Percentiles rank a stretch among this genome's conserved stretches.
Conservation (phyloP, 805 yeast species). For the Candida sakaeoensis region DNA sequence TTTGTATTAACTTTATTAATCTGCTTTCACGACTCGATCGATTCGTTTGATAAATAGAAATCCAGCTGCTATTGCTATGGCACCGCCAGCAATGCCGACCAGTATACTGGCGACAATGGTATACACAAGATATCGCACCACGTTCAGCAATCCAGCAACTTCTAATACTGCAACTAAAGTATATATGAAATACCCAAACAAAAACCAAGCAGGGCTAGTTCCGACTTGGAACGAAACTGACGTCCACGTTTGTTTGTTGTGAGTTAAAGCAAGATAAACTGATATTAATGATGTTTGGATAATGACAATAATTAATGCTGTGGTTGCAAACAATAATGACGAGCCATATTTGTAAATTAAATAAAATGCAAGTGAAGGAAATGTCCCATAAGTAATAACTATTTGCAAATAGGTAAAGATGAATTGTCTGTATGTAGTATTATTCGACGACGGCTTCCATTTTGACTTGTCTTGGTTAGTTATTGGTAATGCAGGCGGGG, state of each 20-base stretch:
- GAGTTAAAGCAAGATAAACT: conserved; percentile 56
- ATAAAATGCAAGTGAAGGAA: conserved; percentile 45
- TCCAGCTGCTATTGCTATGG: conserved; percentile 68
- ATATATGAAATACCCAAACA: conserved; percentile 63
- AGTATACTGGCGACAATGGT: conserved; percentile 60
- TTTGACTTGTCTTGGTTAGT: conserved; percentile 4
- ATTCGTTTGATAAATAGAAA: conserved; percentile 60
- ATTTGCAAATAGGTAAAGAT: conserved; percentile 3
- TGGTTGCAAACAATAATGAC: neutral
- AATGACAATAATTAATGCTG: conserved; percentile 51
- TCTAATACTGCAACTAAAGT: conserved; percentile 57
- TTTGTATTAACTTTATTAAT: conserved; percentile 24
- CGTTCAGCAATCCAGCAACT: conserved; percentile 63
- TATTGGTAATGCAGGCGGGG: conserved; percentile 12
- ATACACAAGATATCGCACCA: conserved; percentile 67
- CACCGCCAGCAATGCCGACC: conserved; percentile 70
- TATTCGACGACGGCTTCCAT: neutral
- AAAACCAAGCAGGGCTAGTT: conserved; percentile 65
- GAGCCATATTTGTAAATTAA: neutral
- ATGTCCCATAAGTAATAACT: conserved; percentile 53
- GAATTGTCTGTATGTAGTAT: neutral
- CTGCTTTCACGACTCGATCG: conserved; percentile 55
- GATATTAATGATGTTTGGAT: conserved; percentile 70
- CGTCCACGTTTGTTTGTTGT: conserved; percentile 68
- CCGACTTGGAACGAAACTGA: conserved; percentile 78